Conservation (phyloP, 805 yeast species). For the Myxozyma geophila region DNA sequence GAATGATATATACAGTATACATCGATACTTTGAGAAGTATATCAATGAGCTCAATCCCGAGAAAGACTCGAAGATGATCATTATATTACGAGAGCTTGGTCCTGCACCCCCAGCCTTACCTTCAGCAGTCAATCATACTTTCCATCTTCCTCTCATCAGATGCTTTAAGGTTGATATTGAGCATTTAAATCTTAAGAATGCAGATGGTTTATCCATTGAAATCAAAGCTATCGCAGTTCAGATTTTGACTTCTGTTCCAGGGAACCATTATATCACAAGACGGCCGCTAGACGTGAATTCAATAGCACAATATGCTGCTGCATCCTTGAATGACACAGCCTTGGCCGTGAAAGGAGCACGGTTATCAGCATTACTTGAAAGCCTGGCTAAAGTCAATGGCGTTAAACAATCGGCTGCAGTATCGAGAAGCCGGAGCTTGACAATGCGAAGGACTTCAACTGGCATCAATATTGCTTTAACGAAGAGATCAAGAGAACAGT, state of each 20-base stretch:
- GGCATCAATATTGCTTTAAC: too few species aligned
- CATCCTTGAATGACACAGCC: slow-evolving; percentile 38
- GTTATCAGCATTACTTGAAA: slow-evolving; percentile 43
- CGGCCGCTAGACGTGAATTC: slow-evolving; percentile 41
- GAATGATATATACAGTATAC: slow-evolving; percentile 47
- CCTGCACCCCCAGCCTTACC: slow-evolving; percentile 43
- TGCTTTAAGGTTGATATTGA: slow-evolving; percentile 45
- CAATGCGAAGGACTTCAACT: not conserved
- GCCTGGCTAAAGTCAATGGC: slow-evolving; percentile 36
- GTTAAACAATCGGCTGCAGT: not conserved
- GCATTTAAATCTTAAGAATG: slow-evolving; percentile 40
- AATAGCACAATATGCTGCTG: slow-evolving; percentile 45
- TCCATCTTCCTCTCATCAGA: slow-evolving; percentile 44
- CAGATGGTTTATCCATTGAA: slow-evolving; percentile 46
- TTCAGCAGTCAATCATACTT: slow-evolving; percentile 40
- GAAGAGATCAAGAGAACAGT: too few species aligned
- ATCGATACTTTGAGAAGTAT: slow-evolving; percentile 45
- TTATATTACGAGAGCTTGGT: slow-evolving; percentile 44
- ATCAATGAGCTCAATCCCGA: slow-evolving; percentile 25
- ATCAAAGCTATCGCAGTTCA: slow-evolving; percentile 46
- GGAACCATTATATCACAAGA: slow-evolving; percentile 36
- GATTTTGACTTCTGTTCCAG: slow-evolving; percentile 46
- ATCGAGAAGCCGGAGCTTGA: too few species aligned
- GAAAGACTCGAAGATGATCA: slow-evolving; percentile 34
- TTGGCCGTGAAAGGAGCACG: slow-evolving; percentile 45